Conservation (phyloP, 371 early-diverging fungal genomes). For the Syncephalastrum sp. region DNA sequence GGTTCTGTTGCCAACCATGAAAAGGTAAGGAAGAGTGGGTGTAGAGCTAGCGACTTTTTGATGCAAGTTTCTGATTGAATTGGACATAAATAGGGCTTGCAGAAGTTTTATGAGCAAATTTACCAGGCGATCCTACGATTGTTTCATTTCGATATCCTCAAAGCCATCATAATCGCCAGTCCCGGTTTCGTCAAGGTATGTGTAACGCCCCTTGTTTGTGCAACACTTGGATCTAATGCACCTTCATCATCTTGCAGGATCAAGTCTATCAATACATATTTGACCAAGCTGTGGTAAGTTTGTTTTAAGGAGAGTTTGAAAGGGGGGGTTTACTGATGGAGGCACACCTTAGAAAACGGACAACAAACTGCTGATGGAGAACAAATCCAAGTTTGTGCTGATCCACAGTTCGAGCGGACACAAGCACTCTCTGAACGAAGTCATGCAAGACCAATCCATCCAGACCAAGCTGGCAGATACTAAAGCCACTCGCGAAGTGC, state of each 20-base stretch:
- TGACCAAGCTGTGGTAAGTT: conserved; percentile 74
- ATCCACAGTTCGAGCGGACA: conserved; percentile 95
- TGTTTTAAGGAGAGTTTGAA: conserved; percentile 54
- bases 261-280: conserved; percentile 83
- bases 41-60: too few relatives aligned
- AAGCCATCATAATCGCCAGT: conserved; percentile 91
- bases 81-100: conserved; percentile 54
- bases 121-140: conserved; percentile 84
- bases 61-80: neutral
- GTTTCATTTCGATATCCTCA: conserved; percentile 86
- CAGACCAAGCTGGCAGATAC: conserved; percentile 86
- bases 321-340: conserved; percentile 60
- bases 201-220: neutral
- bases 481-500: conserved; percentile 88
- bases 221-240: neutral
- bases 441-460: conserved; percentile 85
- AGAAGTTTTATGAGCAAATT: conserved; percentile 88
- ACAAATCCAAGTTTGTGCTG: conserved; percentile 82
- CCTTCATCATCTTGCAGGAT: conserved; percentile 52
- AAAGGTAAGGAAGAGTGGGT: conserved; percentile 51
- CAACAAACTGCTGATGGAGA: conserved; percentile 78
- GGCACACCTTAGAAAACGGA: conserved; percentile 61
- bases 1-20: conserved; percentile 88
- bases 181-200: conserved; percentile 91
- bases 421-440: conserved; percentile 91